Conservation (phyloP, 2,329 filamentous ascomycete genomes). For the Scortechinia acanthostroma region DNA sequence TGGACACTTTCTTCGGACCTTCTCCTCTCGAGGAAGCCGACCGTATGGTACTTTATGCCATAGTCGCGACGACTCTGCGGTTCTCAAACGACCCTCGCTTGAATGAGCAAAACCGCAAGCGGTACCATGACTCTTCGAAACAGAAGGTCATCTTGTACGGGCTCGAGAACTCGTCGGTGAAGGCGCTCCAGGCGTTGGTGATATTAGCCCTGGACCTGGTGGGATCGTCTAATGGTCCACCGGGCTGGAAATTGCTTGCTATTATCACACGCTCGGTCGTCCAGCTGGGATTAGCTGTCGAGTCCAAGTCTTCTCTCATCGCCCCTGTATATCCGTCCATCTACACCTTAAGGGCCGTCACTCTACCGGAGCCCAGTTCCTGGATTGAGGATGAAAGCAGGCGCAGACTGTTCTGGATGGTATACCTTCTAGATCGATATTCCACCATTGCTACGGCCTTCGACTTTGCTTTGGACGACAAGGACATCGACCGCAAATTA, state of each 20-base stretch:
- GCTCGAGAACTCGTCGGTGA: constrained; percentile 28
- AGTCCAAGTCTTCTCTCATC: constrained; percentile 25
- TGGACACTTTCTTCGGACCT: constrained; percentile 28
- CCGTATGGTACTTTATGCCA: constrained; percentile 30
- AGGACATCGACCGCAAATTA: constrained; percentile 26
- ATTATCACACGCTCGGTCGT: constrained; percentile 26
- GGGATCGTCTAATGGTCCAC: constrained; percentile 31
- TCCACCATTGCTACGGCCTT: constrained; percentile 31
- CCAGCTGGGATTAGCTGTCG: constrained; percentile 28
- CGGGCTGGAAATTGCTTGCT: constrained; percentile 30
- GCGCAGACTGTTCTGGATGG: constrained; percentile 32
- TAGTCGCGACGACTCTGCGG: constrained; percentile 30
- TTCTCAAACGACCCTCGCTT: constrained; percentile 29
- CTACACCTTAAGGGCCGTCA: constrained; percentile 22
- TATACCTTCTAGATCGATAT: constrained; percentile 33
- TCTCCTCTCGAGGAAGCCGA: constrained; percentile 27
- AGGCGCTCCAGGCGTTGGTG: constrained; percentile 27
- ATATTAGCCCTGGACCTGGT: constrained; percentile 31
- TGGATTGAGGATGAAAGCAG: constrained; percentile 36
- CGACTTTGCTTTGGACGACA: constrained; percentile 30
- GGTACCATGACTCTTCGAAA: constrained; percentile 28
- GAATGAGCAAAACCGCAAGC: constrained; percentile 23
- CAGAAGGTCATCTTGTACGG: constrained; percentile 30
- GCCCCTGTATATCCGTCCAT: constrained; percentile 19
- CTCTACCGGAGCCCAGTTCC: constrained; percentile 23